Percentiles rank a stretch among this genome's conserved stretches.
Conservation (phyloP, 306 rosid genomes). For the Fragaria iinumae region DNA sequence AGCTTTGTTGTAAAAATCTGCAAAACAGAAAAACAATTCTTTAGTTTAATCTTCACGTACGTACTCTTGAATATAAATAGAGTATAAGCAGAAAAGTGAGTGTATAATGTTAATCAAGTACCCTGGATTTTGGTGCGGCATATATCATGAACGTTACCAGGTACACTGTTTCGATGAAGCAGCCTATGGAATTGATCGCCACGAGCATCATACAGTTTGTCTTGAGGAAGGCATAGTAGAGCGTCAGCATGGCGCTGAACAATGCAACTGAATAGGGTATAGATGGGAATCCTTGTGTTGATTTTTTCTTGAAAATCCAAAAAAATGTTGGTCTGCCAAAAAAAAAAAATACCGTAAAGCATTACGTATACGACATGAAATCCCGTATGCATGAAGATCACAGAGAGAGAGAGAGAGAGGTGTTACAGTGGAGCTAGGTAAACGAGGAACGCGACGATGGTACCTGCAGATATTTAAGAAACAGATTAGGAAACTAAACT, state of each 20-base stretch:
- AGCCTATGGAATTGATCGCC: conserved; percentile 32
- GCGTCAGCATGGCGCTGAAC: conserved; percentile 34
- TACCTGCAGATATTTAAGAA: conserved; percentile 20
- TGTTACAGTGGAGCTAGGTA: conserved; percentile 38
- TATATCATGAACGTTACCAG: conserved; percentile 26
- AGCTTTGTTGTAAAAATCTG: conserved; percentile 35
- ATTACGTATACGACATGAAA: not conserved
- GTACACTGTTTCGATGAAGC: conserved; percentile 26
- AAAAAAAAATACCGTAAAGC: not conserved
- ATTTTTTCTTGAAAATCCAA: conserved; percentile 29
- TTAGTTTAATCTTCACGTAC: not conserved
- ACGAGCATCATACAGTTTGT: conserved; percentile 24
- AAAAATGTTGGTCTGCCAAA: conserved; percentile 37
- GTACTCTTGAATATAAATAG: no score
- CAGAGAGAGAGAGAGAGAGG: no score
- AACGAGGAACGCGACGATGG: conserved; percentile 27
- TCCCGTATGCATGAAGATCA: not conserved
- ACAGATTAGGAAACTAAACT: not conserved
- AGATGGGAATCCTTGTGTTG: conserved; percentile 36
- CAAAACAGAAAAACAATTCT: not conserved
- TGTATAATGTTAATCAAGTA: not conserved
- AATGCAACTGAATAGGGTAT: conserved; percentile 42
- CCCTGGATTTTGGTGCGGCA: conserved; percentile 32
- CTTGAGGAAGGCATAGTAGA: conserved; percentile 43
- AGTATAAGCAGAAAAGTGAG: not conserved